Base-by-base conservation (phyloP, 2,329 filamentous ascomycete species). In the Colletotrichum filicis region DNA sequence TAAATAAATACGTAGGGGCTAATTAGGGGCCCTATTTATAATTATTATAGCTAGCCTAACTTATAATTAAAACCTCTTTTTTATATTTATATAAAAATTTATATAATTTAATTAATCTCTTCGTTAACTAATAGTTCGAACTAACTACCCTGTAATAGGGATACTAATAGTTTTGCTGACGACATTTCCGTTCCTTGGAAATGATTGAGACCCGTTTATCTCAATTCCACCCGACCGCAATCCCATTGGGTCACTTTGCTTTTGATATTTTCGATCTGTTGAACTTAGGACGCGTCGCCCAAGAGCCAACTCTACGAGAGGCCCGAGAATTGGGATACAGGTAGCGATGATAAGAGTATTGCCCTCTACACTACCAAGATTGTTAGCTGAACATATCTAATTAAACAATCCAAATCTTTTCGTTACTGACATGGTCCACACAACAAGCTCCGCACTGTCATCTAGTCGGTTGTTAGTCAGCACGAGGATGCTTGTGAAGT, bases 391-490 rank as follows among this genome's bases (percentile, higher is more conserved):
- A 19, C 16, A 14, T n/a, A 57, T 1, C 26, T 8, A 0, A 19
- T 4, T 4, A 4, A 49, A 4, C 3, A 4, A 12, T 8, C 1
- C 24, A 53, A 16, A 5, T 9, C 2, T 4, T 8, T 22, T 32
- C 12, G 3, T 12, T 5, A 61, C 62, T 66, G 9, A 60, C 68
- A 70, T 49, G 24, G 68, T 66, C 68, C 61, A 70, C 19, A 70
- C 67, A 3, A 70, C 56, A 4, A 66, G 42, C 1, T 70, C 62
- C 3, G 68, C 68, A 8, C 68, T 70, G 14, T 70, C 68, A 5
- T 70, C 68, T 70, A 5, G 1, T 9, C 7, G 7, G 12, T 3
- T 0, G 8, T 35, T 5, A 61, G 55, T 28, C 9, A 24, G n/a
- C 46, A 14, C 32, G 3, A 22, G 1, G 0, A 12, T 16, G 5